Percentiles rank a stretch among this genome's conserved stretches.
Evolutionary conservation across 768 basidiomycete species (phyloP).

Genomic region (Suillus plorans): DNA sequence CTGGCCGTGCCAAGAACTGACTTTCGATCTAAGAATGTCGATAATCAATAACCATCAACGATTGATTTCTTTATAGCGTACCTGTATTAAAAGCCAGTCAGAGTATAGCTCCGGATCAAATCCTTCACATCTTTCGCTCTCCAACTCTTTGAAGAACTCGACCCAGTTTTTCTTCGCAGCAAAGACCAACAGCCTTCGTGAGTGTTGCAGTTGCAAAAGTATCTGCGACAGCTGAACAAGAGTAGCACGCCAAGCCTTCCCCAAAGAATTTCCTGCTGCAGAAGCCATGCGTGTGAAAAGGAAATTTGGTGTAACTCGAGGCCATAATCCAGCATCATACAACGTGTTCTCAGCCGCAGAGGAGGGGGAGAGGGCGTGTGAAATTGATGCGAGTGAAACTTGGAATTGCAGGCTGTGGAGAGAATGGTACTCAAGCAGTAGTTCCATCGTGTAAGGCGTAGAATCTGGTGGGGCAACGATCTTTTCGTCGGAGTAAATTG

Average conservation of each 20-base stretch:
- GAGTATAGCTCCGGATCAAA: constrained; percentile 1
- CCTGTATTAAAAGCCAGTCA: constrained; percentile 15
- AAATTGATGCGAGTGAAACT: background rate
- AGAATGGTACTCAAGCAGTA: background rate
- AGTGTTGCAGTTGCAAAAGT: constrained; percentile 31
- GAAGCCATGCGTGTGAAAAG: constrained; percentile 27
- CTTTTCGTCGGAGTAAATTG: background rate
- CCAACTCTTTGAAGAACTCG: constrained; percentile 11
- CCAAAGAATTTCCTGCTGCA: constrained; percentile 6
- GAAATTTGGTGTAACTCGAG: constrained; percentile 26
- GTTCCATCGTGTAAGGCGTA: background rate
- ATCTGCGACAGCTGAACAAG: constrained; percentile 26
- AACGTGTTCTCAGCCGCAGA: background rate
- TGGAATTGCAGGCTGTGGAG: background rate
- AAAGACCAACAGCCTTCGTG: constrained; percentile 28
- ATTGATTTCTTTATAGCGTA: background rate
- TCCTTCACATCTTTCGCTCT: constrained; percentile 8
- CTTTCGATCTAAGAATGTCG: constrained; percentile 20
- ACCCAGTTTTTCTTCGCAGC: constrained; percentile 10
- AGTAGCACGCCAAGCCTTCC: constrained; percentile 23
- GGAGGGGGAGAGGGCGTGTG: background rate
- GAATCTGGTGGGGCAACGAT: background rate
- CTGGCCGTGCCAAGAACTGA: constrained; percentile 21
- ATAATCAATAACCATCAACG: background rate
- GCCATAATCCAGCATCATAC: constrained; percentile 27